These are phyloP conservation scores for Spergularia bocconei DNA, from an alignment of 148 eudicot species.

Conservation along the genomic window DNA sequence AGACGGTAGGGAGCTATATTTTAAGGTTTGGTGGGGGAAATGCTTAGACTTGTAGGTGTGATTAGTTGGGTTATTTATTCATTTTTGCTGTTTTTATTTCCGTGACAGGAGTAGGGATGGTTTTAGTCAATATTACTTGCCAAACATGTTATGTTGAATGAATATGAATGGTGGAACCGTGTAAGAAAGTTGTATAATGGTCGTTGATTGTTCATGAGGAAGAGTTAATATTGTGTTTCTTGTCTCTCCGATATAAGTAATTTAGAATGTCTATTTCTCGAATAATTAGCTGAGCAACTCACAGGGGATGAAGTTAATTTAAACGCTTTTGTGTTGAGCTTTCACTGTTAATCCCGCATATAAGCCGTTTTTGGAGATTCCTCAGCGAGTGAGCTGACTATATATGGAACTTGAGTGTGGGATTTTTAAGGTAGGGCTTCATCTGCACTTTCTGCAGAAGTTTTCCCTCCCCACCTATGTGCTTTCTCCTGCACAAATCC, in stretches of 20 bases:
- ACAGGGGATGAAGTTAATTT: background rate
- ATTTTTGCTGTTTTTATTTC: background rate
- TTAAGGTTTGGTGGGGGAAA: background rate
- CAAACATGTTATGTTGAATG: too few species aligned
- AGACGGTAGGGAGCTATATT: background rate
- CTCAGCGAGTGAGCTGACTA: too few species aligned
- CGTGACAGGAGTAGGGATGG: background rate
- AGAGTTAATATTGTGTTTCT: too few species aligned
- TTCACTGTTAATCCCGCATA: too few species aligned
- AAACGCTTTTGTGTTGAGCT: too few species aligned
- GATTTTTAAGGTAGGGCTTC: background rate
- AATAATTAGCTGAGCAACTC: background rate
- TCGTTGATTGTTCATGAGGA: too few species aligned
- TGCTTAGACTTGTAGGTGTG: background rate
- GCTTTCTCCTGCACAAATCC: background rate
- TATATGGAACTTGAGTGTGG: background rate
- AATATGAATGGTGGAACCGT: background rate
- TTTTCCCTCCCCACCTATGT: too few species aligned
- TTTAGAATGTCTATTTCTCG: too few species aligned
- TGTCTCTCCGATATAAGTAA: too few species aligned
- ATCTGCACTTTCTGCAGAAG: background rate
- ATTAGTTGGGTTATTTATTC: background rate
- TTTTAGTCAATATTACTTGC: background rate
- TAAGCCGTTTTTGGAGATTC: too few species aligned
- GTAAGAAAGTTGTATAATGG: too few species aligned